A percentile compares a stretch with the other conserved stretches of the same genome.
These are phyloP conservation scores for Triticum turgidum DNA, from an alignment of 176 grass and related monocot species.

Conservation along the genomic window DNA sequence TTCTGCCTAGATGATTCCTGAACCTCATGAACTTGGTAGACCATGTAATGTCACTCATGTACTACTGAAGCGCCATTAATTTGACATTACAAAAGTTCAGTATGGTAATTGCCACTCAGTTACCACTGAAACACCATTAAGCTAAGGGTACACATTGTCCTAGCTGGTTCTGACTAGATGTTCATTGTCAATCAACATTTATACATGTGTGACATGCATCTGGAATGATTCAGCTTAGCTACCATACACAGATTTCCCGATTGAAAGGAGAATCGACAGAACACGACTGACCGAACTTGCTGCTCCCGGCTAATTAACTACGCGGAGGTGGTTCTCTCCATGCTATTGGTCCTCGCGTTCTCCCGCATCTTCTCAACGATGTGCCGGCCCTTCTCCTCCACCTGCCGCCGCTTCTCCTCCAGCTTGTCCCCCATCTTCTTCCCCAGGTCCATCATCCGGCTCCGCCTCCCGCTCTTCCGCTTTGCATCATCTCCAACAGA, in stretches of 20 bases:
- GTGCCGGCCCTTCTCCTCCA: conserved; percentile 76
- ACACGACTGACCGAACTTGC: background rate
- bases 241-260: background rate
- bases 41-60: background rate
- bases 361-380: conserved; percentile 94
- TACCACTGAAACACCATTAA: background rate
- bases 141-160: background rate
- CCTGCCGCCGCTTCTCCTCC: conserved; percentile 79
- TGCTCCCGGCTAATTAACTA: conserved; percentile 1
- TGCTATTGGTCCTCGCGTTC: conserved; percentile 58
- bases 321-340: conserved; percentile 24
- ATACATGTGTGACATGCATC: background rate
- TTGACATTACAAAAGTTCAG: background rate
- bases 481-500: conserved; percentile 47
- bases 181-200: background rate
- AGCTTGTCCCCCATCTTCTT: conserved; percentile 89
- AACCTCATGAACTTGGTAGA: background rate
- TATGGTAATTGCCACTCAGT: background rate
- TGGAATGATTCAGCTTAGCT: background rate
- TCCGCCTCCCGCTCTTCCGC: conserved; percentile 51
- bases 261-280: background rate
- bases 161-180: background rate
- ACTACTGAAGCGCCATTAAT: background rate
- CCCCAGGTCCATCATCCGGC: conserved; percentile 79
- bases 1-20: background rate